phyloP scores from a whole-genome alignment of 352 stramenopile genomes.

The Globisporangium camurandrum region DNA sequence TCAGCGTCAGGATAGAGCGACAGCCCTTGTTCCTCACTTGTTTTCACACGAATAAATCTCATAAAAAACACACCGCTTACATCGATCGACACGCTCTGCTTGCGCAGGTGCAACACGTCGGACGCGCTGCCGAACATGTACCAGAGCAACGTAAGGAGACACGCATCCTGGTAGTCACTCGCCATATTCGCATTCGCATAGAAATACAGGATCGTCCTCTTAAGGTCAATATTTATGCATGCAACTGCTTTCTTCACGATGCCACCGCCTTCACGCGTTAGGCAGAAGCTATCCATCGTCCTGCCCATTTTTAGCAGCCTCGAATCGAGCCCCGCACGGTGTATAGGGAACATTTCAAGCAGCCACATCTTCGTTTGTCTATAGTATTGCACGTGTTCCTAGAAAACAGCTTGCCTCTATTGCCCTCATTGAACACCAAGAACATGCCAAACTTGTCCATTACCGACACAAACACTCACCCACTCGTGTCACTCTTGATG shows the following conservation, averaged over 20 bases:
- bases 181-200: too few relatives aligned
- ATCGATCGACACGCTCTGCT: background rate
- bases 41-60: background rate
- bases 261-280: background rate
- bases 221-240: background rate
- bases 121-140: background rate
- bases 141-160: background rate
- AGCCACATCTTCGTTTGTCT: too few relatives aligned
- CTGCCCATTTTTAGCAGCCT: too few relatives aligned
- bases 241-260: background rate
- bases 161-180: background rate
- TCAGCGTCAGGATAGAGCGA: constrained; percentile 16
- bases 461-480: background rate
- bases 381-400: too few relatives aligned
- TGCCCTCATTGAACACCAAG: background rate
- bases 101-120: background rate
- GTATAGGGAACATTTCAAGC: background rate
- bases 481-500: background rate
- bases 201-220: background rate
- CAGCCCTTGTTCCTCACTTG: background rate
- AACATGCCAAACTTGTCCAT: background rate
- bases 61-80: background rate
- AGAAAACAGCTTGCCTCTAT: background rate
- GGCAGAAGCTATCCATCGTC: background rate
- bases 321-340: background rate